Evolutionary conservation across 2,329 filamentous ascomycete species (phyloP).

Genomic region (Fusarium nematophilum): DNA sequence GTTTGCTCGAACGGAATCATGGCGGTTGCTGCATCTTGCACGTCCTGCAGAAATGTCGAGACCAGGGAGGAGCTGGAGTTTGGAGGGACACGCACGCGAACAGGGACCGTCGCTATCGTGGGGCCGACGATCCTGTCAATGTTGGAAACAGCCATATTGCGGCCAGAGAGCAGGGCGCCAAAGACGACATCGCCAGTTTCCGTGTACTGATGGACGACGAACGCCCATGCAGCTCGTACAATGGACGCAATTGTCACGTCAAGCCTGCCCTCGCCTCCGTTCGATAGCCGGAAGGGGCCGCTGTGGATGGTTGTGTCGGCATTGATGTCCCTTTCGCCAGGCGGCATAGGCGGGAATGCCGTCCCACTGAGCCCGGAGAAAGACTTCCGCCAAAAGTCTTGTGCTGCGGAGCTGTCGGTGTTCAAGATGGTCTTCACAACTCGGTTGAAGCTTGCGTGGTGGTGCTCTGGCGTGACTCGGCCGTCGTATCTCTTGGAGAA

Average conservation of each 20-base stretch:
- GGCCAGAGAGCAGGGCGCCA: conserved; percentile 39
- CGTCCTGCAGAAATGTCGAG: conserved; percentile 53
- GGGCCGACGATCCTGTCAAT: conserved; percentile 40
- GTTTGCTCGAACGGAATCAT: not conserved
- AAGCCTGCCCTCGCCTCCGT: not conserved
- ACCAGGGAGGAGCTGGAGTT: too few species aligned
- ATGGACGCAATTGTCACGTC: conserved; percentile 31
- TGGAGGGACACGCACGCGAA: conserved; percentile 23
- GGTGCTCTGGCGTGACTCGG: too few species aligned
- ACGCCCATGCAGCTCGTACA: conserved; percentile 45
- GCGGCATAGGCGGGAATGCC: too few species aligned
- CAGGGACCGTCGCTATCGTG: conserved; percentile 49
- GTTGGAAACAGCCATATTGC: conserved; percentile 34
- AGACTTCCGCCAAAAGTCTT: too few species aligned
- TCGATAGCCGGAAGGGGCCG: not conserved
- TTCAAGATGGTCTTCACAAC: too few species aligned
- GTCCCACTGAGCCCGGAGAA: too few species aligned
- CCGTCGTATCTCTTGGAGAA: too few species aligned
- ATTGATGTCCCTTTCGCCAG: too few species aligned
- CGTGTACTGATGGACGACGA: conserved; percentile 33
- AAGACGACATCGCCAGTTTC: conserved; percentile 40
- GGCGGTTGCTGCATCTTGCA: conserved; percentile 28
- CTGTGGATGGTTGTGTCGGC: too few species aligned
- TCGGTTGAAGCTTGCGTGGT: too few species aligned
- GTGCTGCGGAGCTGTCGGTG: too few species aligned